Conservation (phyloP, 1,284 basidiomycete genomes). For the Stereum hirsutum region DNA sequence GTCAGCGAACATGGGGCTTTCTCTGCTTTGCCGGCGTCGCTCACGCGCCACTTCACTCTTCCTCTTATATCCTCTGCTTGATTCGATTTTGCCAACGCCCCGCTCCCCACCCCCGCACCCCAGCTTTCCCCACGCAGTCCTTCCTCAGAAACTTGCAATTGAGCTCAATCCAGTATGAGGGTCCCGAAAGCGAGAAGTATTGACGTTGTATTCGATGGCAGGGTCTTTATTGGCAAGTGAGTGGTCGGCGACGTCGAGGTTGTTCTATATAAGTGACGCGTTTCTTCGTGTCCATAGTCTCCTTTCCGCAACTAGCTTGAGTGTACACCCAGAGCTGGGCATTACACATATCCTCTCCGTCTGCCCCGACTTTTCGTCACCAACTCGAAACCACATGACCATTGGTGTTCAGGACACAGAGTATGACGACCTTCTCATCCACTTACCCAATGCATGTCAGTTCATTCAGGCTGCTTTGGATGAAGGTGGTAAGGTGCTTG, state of each 20-base stretch:
- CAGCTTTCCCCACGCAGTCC: no score
- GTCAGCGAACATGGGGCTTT: no score
- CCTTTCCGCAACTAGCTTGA: slow-evolving; percentile 33
- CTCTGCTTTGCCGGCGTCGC: no score
- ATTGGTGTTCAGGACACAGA: slow-evolving; percentile 50
- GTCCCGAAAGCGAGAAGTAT: slow-evolving; percentile 8
- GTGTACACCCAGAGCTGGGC: slow-evolving; percentile 28
- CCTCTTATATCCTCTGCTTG: no score
- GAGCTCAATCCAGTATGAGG: no score
- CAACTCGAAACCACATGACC: slow-evolving; percentile 31
- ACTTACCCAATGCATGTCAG: slow-evolving; percentile 39
- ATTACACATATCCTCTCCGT: slow-evolving; percentile 55
- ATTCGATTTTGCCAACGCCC: no score
- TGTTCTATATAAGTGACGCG: neutral
- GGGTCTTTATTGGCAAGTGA: slow-evolving; percentile 49
- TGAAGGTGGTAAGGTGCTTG: slow-evolving; percentile 45
- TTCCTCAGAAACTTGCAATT: no score
- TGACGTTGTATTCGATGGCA: slow-evolving; percentile 31
- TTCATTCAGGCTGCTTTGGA: slow-evolving; percentile 47
- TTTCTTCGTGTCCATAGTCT: slow-evolving; percentile 20
- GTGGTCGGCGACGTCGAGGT: slow-evolving; percentile 4
- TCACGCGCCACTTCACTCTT: neutral
- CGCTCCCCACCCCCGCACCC: no score
- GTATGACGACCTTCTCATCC: slow-evolving; percentile 49
- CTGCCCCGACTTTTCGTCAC: slow-evolving; percentile 42